Conservation (phyloP, 495 filamentous ascomycete species). For the Amphirosellinia nigrospora region DNA sequence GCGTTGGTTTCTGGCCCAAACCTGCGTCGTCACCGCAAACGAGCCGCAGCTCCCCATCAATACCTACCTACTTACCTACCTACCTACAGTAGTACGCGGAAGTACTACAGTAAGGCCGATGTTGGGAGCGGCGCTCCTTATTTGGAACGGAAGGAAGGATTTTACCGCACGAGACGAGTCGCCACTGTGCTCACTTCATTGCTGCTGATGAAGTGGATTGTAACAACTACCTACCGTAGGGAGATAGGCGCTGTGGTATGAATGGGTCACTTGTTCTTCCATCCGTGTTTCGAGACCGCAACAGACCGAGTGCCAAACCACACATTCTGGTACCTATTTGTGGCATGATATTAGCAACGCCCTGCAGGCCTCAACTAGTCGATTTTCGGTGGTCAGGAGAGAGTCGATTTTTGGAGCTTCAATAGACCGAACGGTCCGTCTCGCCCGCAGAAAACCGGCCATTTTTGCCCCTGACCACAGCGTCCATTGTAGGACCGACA, state of each 20-base stretch:
- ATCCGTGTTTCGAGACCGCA: constrained; percentile 20
- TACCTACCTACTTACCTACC: too few species aligned
- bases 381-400: not conserved
- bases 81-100: not conserved
- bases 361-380: constrained; percentile 18
- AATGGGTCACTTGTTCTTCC: constrained; percentile 13
- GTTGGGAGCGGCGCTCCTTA: not conserved
- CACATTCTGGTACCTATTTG: constrained; percentile 18
- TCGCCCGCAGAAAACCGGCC: constrained; percentile 13
- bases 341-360: constrained; percentile 17
- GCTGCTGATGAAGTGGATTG: constrained; percentile 13
- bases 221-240: constrained; percentile 4
- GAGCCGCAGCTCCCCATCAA: constrained; percentile 5
- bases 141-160: constrained; percentile 20
- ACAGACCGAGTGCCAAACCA: constrained; percentile 5
- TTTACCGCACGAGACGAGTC: constrained; percentile 18
- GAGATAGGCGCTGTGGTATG: constrained; percentile 10
- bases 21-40: constrained; percentile 11
- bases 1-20: not conserved
- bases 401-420: not conserved
- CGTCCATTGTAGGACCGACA: not conserved
- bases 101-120: constrained; percentile 13
- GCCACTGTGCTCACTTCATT: constrained; percentile 13
- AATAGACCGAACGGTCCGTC: constrained; percentile 9
- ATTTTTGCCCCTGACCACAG: not conserved